Evolutionary conservation across 192 early-diverging fungal genomes (phyloP).

Genomic region (Coemansia sp.): DNA sequence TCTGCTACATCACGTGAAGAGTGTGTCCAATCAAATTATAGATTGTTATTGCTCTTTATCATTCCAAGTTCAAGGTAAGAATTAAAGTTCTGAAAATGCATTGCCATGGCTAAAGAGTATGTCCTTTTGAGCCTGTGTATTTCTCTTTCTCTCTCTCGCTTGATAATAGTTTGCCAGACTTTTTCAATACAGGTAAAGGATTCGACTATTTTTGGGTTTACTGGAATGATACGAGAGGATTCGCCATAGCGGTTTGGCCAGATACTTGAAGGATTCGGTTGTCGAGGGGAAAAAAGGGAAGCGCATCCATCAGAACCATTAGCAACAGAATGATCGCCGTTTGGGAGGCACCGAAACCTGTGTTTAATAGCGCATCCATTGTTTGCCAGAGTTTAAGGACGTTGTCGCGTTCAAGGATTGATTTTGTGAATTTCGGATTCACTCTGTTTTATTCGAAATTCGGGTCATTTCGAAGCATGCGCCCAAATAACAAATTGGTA

Average conservation of each 20-base stretch:
- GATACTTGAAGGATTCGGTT: background rate
- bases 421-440: too few species aligned
- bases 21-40: too few species aligned
- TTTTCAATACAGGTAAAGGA: slow-evolving; percentile 16
- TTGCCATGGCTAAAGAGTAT: background rate
- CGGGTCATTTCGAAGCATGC: too few species aligned
- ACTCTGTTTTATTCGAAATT: too few species aligned
- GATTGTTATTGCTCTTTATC: too few species aligned
- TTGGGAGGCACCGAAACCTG: background rate
- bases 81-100: background rate
- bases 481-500: too few species aligned
- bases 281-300: background rate
- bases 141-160: slow-evolving; percentile 9
- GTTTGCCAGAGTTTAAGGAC: background rate
- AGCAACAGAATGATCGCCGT: background rate
- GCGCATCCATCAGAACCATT: slow-evolving; percentile 9
- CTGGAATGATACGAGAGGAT: background rate
- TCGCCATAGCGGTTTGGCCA: too few species aligned
- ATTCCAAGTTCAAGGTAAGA: too few species aligned
- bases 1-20: too few species aligned
- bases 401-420: too few species aligned
- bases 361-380: background rate
- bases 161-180: slow-evolving; percentile 14
- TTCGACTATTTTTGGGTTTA: background rate
- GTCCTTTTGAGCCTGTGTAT: background rate